These are phyloP conservation scores for Lotus japonicus DNA, from an alignment of 306 rosid genomes.

Conservation along the genomic window DNA sequence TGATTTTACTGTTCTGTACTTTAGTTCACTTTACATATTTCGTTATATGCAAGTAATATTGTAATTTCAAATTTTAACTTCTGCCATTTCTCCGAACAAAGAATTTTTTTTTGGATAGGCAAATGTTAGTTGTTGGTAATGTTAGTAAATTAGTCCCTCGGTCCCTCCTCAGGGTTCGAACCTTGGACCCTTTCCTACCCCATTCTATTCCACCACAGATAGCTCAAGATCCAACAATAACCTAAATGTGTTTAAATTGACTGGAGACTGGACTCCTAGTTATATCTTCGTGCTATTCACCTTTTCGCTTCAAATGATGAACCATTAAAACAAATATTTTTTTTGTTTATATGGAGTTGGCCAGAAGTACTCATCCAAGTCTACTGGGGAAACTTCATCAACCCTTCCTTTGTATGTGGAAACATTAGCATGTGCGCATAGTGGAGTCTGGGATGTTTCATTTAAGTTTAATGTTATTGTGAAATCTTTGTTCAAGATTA, in stretches of 20 bases:
- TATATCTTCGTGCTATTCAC: background rate
- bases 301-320: background rate
- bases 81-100: background rate
- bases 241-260: background rate
- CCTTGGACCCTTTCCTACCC: background rate
- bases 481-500: conserved; percentile 1
- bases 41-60: background rate
- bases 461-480: background rate
- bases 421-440: background rate
- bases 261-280: background rate
- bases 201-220: background rate
- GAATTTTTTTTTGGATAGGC: too few relatives aligned
- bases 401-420: conserved; percentile 5
- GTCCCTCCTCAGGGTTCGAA: too few relatives aligned
- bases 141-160: too few relatives aligned
- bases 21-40: background rate
- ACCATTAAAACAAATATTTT: background rate
- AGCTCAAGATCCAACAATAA: background rate
- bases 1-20: background rate
- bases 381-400: conserved; percentile 7
- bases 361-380: background rate
- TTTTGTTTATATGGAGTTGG: conserved; percentile 6
- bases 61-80: conserved; percentile 7
- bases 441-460: background rate
- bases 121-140: too few relatives aligned